phyloP scores from a whole-genome alignment of 2,329 filamentous ascomycete genomes.

The Alternaria alternata region DNA sequence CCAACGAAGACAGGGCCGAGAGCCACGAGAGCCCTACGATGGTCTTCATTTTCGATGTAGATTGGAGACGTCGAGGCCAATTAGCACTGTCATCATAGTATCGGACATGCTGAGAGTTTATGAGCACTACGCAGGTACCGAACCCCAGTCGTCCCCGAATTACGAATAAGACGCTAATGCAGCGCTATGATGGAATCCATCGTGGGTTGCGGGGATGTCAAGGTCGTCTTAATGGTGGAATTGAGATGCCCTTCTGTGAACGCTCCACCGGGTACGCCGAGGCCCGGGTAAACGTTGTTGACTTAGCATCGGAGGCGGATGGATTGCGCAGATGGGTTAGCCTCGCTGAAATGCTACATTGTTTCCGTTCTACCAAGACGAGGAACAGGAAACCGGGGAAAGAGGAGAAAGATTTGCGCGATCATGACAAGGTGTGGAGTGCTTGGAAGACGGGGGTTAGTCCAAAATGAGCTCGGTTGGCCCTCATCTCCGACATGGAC shows the following conservation, averaged over 20 bases:
- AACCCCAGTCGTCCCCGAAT: constrained; percentile 16
- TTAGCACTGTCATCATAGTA: constrained; percentile 18
- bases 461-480: not conserved
- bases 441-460: not conserved
- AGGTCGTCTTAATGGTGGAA: constrained; percentile 21
- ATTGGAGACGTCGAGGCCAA: constrained; percentile 26
- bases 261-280: constrained; percentile 15
- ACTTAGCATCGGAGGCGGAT: constrained; percentile 13
- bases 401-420: not conserved
- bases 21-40: constrained; percentile 34
- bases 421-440: constrained; percentile 7
- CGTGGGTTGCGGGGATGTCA: constrained; percentile 14
- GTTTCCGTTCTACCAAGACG: not conserved
- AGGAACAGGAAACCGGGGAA: constrained; percentile 8
- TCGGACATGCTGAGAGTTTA: constrained; percentile 24
- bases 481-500: not conserved
- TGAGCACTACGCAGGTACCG: constrained; percentile 16
- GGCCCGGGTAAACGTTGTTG: constrained; percentile 16
- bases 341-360: not conserved
- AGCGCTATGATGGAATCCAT: constrained; percentile 11
- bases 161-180: constrained; percentile 24
- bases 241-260: constrained; percentile 12
- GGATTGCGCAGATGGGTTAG: constrained; percentile 18
- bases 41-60: constrained; percentile 29
- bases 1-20: constrained; percentile 30